A percentile compares a stretch with the other conserved stretches of the same genome.
phyloP scores from a whole-genome alignment of 352 stramenopile genomes.

The Phytophthora pluvialis region DNA sequence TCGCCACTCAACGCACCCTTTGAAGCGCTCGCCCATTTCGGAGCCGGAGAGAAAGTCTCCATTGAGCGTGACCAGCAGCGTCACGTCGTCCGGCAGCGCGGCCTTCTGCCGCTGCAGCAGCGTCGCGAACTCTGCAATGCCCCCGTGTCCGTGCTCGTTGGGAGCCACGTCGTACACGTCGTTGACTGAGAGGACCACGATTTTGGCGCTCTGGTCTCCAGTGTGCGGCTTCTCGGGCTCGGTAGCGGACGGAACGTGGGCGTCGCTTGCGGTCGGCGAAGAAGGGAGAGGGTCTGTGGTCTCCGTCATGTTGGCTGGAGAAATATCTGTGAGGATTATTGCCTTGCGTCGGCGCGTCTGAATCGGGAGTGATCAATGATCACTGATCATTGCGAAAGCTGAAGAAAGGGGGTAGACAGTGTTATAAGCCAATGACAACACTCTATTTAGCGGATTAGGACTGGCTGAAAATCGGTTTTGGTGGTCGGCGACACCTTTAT shows the following conservation, averaged over 20 bases:
- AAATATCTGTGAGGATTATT: neutral
- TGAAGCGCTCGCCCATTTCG: constrained; percentile 61
- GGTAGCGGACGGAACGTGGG: neutral
- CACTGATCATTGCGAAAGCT: no score
- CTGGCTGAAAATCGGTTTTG: no score
- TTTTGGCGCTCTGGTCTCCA: constrained; percentile 38
- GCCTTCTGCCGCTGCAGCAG: constrained; percentile 58
- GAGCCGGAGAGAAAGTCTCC: constrained; percentile 81
- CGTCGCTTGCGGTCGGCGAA: constrained; percentile 14
- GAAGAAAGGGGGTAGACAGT: constrained; percentile 6
- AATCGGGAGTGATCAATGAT: constrained; percentile 29
- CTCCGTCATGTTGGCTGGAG: constrained; percentile 19
- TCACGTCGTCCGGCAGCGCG: constrained; percentile 48
- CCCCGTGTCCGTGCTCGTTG: constrained; percentile 63
- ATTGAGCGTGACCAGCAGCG: constrained; percentile 76
- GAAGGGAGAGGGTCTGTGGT: constrained; percentile 23
- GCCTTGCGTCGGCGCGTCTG: neutral
- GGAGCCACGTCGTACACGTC: constrained; percentile 81
- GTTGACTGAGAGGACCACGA: constrained; percentile 73
- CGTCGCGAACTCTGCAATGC: constrained; percentile 71
- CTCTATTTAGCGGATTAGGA: neutral
- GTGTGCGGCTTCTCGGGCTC: constrained; percentile 22
- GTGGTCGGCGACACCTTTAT: no score
- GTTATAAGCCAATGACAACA: constrained; percentile 9
- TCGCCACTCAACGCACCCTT: constrained; percentile 47